Conservation (phyloP, 768 basidiomycete genomes). For the Melanogaster broomeanus region DNA sequence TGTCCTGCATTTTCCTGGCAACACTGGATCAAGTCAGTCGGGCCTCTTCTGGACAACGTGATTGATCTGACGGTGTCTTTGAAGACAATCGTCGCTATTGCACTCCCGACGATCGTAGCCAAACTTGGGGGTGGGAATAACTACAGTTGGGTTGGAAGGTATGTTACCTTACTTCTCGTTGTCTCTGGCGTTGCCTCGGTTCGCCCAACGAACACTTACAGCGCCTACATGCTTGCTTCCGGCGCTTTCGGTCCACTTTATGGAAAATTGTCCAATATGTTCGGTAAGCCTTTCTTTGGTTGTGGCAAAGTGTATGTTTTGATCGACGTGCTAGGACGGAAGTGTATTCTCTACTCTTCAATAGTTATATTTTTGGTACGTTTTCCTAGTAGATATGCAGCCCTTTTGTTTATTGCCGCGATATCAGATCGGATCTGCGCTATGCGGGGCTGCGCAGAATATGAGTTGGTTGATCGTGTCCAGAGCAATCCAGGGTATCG, state of each 20-base stretch:
- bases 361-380: constrained; percentile 64
- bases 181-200: neutral
- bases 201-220: constrained; percentile 23
- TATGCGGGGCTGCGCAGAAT: constrained; percentile 78
- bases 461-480: constrained; percentile 77
- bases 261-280: constrained; percentile 72
- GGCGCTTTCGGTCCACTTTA: constrained; percentile 71
- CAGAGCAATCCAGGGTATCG: constrained; percentile 82
- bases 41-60: neutral
- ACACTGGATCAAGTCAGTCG: constrained; percentile 59
- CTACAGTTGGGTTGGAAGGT: constrained; percentile 80
- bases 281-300: constrained; percentile 42
- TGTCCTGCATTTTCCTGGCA: constrained; percentile 37
- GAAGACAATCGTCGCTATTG: constrained; percentile 71
- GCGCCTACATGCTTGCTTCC: constrained; percentile 74
- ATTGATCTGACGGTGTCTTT: neutral
- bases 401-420: constrained; percentile 1
- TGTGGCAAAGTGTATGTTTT: constrained; percentile 23
- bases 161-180: constrained; percentile 9
- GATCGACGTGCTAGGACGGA: constrained; percentile 44
- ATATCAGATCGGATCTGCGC: constrained; percentile 69
- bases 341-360: constrained; percentile 64
- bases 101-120: constrained; percentile 73
- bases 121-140: constrained; percentile 60
- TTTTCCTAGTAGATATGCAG: too few species aligned